Evolutionary conservation across 768 basidiomycete species (phyloP).

Genomic region (Amanita exitialis): DNA sequence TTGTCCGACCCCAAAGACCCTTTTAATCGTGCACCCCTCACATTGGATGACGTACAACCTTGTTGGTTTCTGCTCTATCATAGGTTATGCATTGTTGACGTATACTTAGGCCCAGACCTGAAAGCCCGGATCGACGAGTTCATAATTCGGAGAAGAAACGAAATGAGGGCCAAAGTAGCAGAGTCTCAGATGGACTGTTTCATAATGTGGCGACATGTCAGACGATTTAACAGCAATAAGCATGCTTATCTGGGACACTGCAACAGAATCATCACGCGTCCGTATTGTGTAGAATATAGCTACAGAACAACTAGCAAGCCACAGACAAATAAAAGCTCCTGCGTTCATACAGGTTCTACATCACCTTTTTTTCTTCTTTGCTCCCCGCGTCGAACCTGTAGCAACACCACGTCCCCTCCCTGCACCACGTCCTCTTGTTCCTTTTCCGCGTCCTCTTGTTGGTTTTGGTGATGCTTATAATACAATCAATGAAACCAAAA

Average conservation of each 20-base stretch:
- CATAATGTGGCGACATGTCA: not conserved
- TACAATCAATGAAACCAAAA: not conserved
- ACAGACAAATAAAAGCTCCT: not conserved
- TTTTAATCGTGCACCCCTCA: slow-evolving; percentile 83
- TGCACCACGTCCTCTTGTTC: slow-evolving; percentile 14
- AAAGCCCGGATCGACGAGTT: slow-evolving; percentile 69
- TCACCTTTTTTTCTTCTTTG: slow-evolving; percentile 40
- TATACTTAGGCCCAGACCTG: slow-evolving; percentile 47
- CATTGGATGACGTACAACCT: slow-evolving; percentile 70
- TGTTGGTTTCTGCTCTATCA: slow-evolving; percentile 32
- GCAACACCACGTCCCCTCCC: slow-evolving; percentile 21
- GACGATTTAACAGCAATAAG: too few relatives aligned
- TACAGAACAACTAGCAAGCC: not conserved
- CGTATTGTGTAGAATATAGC: not conserved
- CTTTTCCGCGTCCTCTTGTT: slow-evolving; percentile 23
- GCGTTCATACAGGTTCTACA: not conserved
- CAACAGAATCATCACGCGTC: too few relatives aligned
- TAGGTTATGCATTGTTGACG: slow-evolving; percentile 7
- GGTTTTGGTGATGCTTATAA: slow-evolving; percentile 24
- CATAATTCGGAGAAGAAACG: slow-evolving; percentile 44
- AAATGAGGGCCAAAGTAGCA: slow-evolving; percentile 16
- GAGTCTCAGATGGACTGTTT: slow-evolving; percentile 1
- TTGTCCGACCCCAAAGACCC: slow-evolving; percentile 90
- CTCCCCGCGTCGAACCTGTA: slow-evolving; percentile 23
- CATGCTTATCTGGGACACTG: too few relatives aligned